Evolutionary conservation across 2,329 filamentous ascomycete species (phyloP).

Genomic region (Colletotrichum sp.): DNA sequence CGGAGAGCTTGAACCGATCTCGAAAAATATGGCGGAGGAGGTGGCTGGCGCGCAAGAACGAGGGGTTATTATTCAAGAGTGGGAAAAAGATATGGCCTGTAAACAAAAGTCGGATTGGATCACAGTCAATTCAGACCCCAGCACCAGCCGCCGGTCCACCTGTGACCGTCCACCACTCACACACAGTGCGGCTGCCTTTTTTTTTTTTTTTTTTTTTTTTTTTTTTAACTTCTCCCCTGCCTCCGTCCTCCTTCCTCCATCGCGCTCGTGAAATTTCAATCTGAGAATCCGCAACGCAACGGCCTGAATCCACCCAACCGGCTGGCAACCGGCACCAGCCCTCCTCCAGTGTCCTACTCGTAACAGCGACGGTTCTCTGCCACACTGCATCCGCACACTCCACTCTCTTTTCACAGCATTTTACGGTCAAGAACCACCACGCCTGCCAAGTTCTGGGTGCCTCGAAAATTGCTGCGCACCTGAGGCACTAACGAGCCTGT

Average conservation of each 20-base stretch:
- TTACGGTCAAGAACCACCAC: not conserved
- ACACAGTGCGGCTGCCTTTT: not conserved
- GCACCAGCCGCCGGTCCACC: not conserved
- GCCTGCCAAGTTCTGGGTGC: not conserved
- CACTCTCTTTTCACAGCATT: not conserved
- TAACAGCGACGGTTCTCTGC: not conserved
- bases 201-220: no score
- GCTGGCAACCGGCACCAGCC: not conserved
- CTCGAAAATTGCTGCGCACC: not conserved
- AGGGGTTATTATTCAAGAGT: conserved; percentile 20
- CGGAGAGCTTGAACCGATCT: not conserved
- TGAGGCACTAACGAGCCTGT: not conserved
- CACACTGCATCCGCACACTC: not conserved
- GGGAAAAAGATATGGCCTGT: conserved; percentile 16
- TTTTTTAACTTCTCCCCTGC: no score
- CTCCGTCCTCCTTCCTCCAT: not conserved
- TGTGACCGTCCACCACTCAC: not conserved
- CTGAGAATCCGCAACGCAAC: not conserved
- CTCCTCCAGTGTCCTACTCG: not conserved
- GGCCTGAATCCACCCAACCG: not conserved
- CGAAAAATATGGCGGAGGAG: conserved; percentile 2
- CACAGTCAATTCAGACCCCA: conserved; percentile 10
- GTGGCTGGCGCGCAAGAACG: conserved; percentile 16
- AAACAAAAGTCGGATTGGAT: conserved; percentile 21
- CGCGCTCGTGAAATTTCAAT: not conserved